A percentile compares a stretch with the other conserved stretches of the same genome.
These are phyloP conservation scores for Elsinoe fawcettii DNA, from an alignment of 2,329 filamentous ascomycete genomes.

Conservation along the genomic window DNA sequence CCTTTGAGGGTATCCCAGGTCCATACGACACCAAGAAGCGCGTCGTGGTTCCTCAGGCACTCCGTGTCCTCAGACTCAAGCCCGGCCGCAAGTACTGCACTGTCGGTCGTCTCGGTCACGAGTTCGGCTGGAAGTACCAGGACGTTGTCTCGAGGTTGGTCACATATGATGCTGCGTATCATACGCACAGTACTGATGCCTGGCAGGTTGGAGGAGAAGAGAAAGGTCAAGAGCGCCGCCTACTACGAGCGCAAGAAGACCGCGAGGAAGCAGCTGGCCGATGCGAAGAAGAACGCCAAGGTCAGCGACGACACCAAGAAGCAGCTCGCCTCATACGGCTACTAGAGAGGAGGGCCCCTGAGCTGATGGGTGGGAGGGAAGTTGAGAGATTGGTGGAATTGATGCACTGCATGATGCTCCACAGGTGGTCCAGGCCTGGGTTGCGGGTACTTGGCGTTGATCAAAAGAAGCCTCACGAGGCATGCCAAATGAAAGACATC, in stretches of 20 bases:
- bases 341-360: slow-evolving; percentile 51
- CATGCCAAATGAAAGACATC: slow-evolving; percentile 10
- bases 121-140: slow-evolving; percentile 99
- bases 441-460: slow-evolving; percentile 7
- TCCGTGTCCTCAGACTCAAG: slow-evolving; percentile 93
- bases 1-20: slow-evolving; percentile 97
- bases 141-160: slow-evolving; percentile 95
- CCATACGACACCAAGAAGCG: slow-evolving; percentile 99
- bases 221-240: slow-evolving; percentile 97
- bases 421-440: slow-evolving; percentile 15
- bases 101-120: slow-evolving; percentile 92
- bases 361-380: not conserved
- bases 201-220: slow-evolving; percentile 89
- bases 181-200: slow-evolving; percentile 14
- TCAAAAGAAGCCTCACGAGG: slow-evolving; percentile 8
- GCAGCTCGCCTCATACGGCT: slow-evolving; percentile 84
- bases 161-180: not conserved
- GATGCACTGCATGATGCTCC: slow-evolving; percentile 15
- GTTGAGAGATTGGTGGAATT: slow-evolving; percentile 12
- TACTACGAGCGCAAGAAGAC: slow-evolving; percentile 99
- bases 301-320: slow-evolving; percentile 79
- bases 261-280: slow-evolving; percentile 77
- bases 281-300: slow-evolving; percentile 86
- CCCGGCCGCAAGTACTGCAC: slow-evolving; percentile 99
- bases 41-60: slow-evolving; percentile 96